These are phyloP conservation scores for Berberis vulgaris DNA, from an alignment of 164 flowering plant genomes.

Conservation along the genomic window DNA sequence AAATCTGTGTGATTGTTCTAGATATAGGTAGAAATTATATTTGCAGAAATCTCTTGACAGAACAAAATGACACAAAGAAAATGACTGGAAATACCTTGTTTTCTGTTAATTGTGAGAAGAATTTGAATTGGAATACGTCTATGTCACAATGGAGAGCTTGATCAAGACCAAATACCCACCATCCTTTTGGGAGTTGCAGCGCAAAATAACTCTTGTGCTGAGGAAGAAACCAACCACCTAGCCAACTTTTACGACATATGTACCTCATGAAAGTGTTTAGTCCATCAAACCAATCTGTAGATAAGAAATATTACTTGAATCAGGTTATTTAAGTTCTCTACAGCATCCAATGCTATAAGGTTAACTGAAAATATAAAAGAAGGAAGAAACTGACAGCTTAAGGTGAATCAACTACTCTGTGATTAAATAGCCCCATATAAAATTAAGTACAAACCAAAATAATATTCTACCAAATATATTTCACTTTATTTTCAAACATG, in stretches of 20 bases:
- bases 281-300: conserved; percentile 99
- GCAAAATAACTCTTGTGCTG: conserved; percentile 99
- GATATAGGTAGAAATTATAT: no score
- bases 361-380: no score
- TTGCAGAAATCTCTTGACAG: no score
- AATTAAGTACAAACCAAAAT: no score
- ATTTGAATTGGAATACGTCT: conserved; percentile 94
- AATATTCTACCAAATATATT: no score
- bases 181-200: conserved; percentile 81
- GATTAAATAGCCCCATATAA: no score
- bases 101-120: conserved; percentile 67
- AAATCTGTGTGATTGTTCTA: no score
- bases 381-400: no score
- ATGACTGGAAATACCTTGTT: conserved; percentile 48
- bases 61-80: conserved; percentile 2
- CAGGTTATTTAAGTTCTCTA: not conserved
- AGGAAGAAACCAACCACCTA: conserved; percentile 99
- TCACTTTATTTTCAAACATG: no score
- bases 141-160: conserved; percentile 95
- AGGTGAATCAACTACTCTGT: no score
- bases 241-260: conserved; percentile 94
- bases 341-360: not conserved
- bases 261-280: conserved; percentile 93
- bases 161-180: conserved; percentile 99
- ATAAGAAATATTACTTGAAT: not conserved